Conservation (phyloP, 73 alveolate genomes). For the Paramecium sexaurelia region DNA sequence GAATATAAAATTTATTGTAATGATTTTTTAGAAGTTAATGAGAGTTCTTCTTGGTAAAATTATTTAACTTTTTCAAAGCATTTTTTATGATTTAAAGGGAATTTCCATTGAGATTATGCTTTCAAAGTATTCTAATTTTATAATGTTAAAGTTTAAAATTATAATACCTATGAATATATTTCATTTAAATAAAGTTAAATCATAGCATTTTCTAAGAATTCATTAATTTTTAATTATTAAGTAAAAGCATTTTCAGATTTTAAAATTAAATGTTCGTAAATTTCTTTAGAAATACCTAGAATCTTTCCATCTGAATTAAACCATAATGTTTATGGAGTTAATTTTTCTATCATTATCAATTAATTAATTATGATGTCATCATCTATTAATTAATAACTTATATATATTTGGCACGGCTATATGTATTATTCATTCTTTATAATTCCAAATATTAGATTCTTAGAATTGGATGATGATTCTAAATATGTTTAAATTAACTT, state of each 20-base stretch:
- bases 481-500: neutral
- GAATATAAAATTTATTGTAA: neutral
- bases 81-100: neutral
- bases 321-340: neutral
- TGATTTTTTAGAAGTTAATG: neutral
- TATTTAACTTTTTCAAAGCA: neutral
- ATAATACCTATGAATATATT: neutral
- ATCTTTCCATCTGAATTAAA: neutral
- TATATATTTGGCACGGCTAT: neutral
- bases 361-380: neutral
- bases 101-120: neutral
- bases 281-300: neutral
- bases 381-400: neutral
- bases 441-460: neutral
- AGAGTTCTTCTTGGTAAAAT: neutral
- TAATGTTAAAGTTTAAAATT: neutral
- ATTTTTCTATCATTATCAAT: neutral
- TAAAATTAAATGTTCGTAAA: neutral
- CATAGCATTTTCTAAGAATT: neutral
- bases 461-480: neutral
- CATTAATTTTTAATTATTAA: neutral
- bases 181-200: neutral
- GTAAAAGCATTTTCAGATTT: neutral
- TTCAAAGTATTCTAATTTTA: neutral
- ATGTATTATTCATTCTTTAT: neutral